These are phyloP conservation scores for Trichodelitschia bisporula DNA, from an alignment of 495 filamentous ascomycete species.

Conservation along the genomic window DNA sequence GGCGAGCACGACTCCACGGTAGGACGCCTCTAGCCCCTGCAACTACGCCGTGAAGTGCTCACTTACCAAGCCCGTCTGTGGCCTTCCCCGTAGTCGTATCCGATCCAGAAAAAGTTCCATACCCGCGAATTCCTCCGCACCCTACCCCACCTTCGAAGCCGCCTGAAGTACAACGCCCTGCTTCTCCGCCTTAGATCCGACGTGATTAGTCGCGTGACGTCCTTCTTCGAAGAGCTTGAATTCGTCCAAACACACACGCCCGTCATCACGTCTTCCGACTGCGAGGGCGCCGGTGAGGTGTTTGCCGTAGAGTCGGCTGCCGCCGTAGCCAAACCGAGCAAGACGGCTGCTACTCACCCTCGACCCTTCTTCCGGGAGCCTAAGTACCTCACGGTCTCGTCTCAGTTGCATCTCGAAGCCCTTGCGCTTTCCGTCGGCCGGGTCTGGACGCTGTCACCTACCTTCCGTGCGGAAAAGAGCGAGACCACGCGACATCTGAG, in stretches of 20 bases:
- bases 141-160: constrained; percentile 68
- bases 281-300: constrained; percentile 92
- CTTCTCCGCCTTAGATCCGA: constrained; percentile 70
- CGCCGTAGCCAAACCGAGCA: constrained; percentile 5
- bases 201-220: constrained; percentile 40
- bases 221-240: constrained; percentile 38
- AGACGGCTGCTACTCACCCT: constrained; percentile 6
- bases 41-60: background rate
- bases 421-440: constrained; percentile 67
- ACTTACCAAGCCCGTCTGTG: too few species aligned
- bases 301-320: constrained; percentile 34
- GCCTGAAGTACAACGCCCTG: constrained; percentile 57
- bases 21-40: constrained; percentile 4
- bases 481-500: constrained; percentile 85
- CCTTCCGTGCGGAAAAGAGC: constrained; percentile 83
- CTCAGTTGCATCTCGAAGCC: constrained; percentile 85
- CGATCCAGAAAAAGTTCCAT: constrained; percentile 86
- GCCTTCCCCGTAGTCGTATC: constrained; percentile 69
- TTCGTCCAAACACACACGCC: constrained; percentile 84
- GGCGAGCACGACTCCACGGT: constrained; percentile 61
- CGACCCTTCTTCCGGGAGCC: constrained; percentile 51
- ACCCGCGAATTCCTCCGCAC: constrained; percentile 70
- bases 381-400: constrained; percentile 93
- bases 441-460: constrained; percentile 85
- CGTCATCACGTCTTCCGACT: constrained; percentile 89